Conservation (phyloP, 768 basidiomycete genomes). For the Lanmaoa rubissima region DNA sequence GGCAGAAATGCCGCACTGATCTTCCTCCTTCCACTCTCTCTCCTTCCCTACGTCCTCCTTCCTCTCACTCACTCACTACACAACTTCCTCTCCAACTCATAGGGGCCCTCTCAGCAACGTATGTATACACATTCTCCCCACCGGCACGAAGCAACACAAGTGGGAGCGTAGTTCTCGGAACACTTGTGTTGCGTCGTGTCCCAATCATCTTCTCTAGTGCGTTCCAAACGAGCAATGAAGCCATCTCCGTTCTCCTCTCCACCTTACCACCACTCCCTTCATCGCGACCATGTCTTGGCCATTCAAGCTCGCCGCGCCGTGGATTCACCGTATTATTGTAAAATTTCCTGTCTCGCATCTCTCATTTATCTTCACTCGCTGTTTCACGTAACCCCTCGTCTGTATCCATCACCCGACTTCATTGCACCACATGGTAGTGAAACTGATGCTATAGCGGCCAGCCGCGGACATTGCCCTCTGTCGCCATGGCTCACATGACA, state of each 20-base stretch:
- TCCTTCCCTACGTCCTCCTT: neutral
- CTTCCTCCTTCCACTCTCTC: neutral
- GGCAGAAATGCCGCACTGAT: conserved; percentile 42
- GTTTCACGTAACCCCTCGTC: neutral
- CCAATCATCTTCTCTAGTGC: neutral
- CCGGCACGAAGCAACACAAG: conserved; percentile 28
- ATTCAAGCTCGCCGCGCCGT: neutral
- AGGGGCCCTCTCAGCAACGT: neutral
- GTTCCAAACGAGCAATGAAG: neutral
- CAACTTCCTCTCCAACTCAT: neutral
- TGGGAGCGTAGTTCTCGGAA: conserved; percentile 50
- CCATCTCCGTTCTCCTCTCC: neutral
- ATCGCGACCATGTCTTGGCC: neutral
- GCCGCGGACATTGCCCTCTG: neutral
- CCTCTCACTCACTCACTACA: neutral
- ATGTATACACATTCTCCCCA: neutral
- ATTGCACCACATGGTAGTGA: neutral
- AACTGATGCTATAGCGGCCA: neutral
- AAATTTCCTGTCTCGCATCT: neutral
- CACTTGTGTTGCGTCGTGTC: conserved; percentile 33
- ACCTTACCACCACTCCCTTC: neutral
- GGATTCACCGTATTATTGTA: neutral
- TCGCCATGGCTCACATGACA: neutral
- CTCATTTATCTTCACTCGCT: neutral
- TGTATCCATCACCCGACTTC: conserved; percentile 10